These are phyloP conservation scores for Lactarius pseudohatsudake DNA, from an alignment of 768 basidiomycete genomes.

Conservation along the genomic window DNA sequence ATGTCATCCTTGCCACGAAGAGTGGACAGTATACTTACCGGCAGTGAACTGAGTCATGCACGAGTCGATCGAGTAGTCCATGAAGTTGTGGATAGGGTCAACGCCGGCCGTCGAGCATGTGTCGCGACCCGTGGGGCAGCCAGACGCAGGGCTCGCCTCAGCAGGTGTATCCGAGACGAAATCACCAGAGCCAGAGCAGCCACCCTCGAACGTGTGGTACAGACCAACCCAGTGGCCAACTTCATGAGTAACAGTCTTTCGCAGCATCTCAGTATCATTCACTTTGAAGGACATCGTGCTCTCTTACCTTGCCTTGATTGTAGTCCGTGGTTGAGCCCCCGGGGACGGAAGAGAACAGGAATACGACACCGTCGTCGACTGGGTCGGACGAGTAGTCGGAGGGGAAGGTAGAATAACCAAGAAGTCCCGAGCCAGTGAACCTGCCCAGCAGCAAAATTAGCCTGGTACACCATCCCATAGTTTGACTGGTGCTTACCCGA, in stretches of 20 bases:
- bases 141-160: constrained; percentile 43
- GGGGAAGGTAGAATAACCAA: constrained; percentile 59
- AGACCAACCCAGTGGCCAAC: constrained; percentile 62
- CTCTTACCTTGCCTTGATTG: constrained; percentile 37
- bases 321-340: constrained; percentile 44
- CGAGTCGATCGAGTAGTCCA: constrained; percentile 53
- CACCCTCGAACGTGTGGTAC: constrained; percentile 59
- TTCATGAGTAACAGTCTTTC: constrained; percentile 53
- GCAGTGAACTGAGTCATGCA: constrained; percentile 53
- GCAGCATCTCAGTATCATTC: neutral
- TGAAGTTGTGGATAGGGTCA: constrained; percentile 52
- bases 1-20: neutral
- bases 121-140: constrained; percentile 39
- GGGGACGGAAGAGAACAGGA: constrained; percentile 38
- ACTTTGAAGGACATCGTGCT: neutral
- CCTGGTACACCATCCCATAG: neutral
- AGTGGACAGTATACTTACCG: constrained; percentile 33
- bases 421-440: constrained; percentile 44
- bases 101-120: constrained; percentile 34
- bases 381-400: constrained; percentile 41
- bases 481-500: constrained; percentile 40
- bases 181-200: constrained; percentile 44
- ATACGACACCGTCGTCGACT: constrained; percentile 49
- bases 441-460: constrained; percentile 28
- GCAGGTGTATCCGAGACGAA: constrained; percentile 48